Percentiles rank a stretch among this genome's conserved stretches.
phyloP scores from a whole-genome alignment of 1,284 basidiomycete genomes.

The Cryptococcus sp. region DNA sequence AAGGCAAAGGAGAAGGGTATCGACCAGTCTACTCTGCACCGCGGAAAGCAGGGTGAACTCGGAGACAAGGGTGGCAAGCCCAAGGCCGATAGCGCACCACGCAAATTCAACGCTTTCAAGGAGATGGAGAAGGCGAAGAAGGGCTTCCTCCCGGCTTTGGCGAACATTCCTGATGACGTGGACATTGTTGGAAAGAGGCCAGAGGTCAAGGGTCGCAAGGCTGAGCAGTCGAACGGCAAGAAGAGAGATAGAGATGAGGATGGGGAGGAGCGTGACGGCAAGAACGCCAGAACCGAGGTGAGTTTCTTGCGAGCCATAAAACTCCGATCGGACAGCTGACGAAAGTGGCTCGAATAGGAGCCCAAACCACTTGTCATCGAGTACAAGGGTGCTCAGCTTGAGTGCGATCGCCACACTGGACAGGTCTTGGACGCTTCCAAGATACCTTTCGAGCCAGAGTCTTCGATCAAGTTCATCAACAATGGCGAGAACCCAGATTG shows the following conservation, averaged over 20 bases:
- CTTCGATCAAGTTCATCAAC: conserved; percentile 47
- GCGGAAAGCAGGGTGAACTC: conserved; percentile 7
- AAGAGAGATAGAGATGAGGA: conserved; percentile 50
- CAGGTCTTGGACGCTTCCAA: conserved; percentile 39
- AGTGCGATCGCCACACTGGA: conserved; percentile 65
- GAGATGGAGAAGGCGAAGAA: conserved; percentile 64
- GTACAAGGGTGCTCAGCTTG: conserved; percentile 67
- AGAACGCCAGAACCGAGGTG: conserved; percentile 60
- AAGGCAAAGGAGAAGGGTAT: conserved; percentile 95
- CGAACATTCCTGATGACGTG: conserved; percentile 43
- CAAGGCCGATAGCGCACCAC: conserved; percentile 18
- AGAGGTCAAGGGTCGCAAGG: conserved; percentile 5
- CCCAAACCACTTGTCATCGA: conserved; percentile 51
- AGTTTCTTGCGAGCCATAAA: conserved; percentile 15
- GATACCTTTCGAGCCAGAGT: conserved; percentile 54
- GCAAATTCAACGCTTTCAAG: conserved; percentile 82
- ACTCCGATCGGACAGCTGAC: conserved; percentile 53
- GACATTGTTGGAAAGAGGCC: conserved; percentile 41
- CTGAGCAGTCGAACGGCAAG: conserved; percentile 25
- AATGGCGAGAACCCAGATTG: conserved; percentile 53
- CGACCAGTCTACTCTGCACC: conserved; percentile 45
- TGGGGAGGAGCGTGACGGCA: conserved; percentile 47
- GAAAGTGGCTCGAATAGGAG: conserved; percentile 65
- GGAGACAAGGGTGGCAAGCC: conserved; percentile 1
- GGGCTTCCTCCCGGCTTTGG: conserved; percentile 37